phyloP scores from a whole-genome alignment of 2,329 filamentous ascomycete genomes.

The Talaromyces sp. region DNA sequence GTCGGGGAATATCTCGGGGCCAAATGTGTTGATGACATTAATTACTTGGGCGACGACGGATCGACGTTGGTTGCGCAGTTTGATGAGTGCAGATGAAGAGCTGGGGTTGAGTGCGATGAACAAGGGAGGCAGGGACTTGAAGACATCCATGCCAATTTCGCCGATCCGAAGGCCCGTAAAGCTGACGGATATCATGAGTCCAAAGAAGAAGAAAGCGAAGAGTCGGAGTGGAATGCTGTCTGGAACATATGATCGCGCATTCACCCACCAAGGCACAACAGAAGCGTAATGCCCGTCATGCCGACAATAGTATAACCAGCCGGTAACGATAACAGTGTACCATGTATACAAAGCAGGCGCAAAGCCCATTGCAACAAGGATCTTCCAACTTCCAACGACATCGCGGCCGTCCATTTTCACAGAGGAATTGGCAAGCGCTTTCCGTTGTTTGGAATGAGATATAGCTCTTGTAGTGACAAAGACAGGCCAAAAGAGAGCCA shows the following conservation, averaged over 20 bases:
- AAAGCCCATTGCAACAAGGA: constrained; percentile 79
- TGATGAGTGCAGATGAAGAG: constrained; percentile 77
- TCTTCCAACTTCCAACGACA: constrained; percentile 91
- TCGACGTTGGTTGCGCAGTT: constrained; percentile 68
- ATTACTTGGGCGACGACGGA: constrained; percentile 79
- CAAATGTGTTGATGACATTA: constrained; percentile 87
- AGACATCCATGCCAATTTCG: constrained; percentile 95
- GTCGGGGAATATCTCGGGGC: constrained; percentile 92
- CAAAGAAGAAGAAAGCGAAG: constrained; percentile 70
- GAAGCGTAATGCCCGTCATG: constrained; percentile 58
- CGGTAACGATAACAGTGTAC: constrained; percentile 71
- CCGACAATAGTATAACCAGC: constrained; percentile 76
- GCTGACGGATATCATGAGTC: constrained; percentile 81
- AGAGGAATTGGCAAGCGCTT: constrained; percentile 77
- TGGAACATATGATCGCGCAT: constrained; percentile 57
- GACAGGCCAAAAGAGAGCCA: constrained; percentile 81
- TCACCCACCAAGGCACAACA: constrained; percentile 18
- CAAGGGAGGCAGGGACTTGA: constrained; percentile 88
- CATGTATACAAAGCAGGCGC: constrained; percentile 77
- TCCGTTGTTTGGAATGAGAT: constrained; percentile 74
- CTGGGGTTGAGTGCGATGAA: constrained; percentile 79
- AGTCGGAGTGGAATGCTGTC: constrained; percentile 74
- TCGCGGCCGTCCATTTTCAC: constrained; percentile 86
- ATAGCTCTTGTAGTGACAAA: constrained; percentile 81
- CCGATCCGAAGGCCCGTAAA: constrained; percentile 92